Conservation (phyloP, 2,329 filamentous ascomycete species). For the Bipolaris cookei region DNA sequence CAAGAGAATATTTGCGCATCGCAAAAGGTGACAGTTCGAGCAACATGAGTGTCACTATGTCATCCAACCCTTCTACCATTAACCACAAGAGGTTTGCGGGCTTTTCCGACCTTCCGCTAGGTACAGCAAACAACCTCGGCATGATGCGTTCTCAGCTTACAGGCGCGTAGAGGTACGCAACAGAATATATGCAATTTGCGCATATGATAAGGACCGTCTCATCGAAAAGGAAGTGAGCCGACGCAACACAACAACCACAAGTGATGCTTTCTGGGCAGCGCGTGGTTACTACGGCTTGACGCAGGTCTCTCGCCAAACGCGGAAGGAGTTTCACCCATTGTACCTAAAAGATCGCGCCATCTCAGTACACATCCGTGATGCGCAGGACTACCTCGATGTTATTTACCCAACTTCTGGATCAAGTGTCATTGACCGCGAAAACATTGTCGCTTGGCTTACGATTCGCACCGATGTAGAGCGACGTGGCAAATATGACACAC, state of each 20-base stretch:
- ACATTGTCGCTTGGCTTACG: conserved; percentile 12
- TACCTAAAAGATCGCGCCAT: conserved; percentile 14
- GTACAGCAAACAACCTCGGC: conserved; percentile 14
- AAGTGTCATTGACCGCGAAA: conserved; percentile 6
- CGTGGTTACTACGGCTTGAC: conserved; percentile 18
- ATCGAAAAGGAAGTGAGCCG: conserved; percentile 16
- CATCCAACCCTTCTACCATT: conserved; percentile 13
- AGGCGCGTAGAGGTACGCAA: conserved; percentile 16
- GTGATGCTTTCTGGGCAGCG: conserved; percentile 10
- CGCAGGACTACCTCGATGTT: conserved; percentile 14
- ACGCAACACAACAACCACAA: conserved; percentile 5
- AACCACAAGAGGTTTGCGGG: conserved; percentile 5
- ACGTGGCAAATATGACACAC: conserved; percentile 16
- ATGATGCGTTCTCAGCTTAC: conserved; percentile 10
- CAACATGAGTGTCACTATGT: conserved; percentile 9
- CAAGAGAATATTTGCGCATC: conserved; percentile 10
- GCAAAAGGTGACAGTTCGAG: conserved; percentile 1
- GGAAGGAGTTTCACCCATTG: conserved; percentile 13
- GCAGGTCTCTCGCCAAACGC: conserved; percentile 14
- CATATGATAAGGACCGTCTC: conserved; percentile 12
- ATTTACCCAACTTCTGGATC: conserved; percentile 7
- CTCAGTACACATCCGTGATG: conserved; percentile 19
- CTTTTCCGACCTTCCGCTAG: conserved; percentile 16
- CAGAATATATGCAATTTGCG: conserved; percentile 14
- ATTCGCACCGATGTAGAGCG: conserved; percentile 18